Percentiles rank a stretch among this genome's conserved stretches.
Conservation (phyloP, 2,329 filamentous ascomycete genomes). For the Pleomassaria siparia region DNA sequence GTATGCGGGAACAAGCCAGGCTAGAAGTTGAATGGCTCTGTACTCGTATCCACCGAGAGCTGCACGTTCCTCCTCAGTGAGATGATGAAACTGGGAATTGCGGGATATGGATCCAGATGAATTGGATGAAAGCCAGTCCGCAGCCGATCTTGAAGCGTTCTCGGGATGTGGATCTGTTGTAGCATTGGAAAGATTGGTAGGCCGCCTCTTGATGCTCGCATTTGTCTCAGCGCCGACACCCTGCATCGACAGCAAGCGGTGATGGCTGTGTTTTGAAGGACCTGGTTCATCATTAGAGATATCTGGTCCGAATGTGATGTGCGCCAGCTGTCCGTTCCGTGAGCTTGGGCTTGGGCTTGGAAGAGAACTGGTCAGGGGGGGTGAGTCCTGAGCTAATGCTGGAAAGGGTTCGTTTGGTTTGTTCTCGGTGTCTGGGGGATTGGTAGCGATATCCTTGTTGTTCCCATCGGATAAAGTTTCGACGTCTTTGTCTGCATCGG, state of each 20-base stretch:
- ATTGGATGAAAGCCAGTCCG: slow-evolving; percentile 16
- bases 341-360: background rate
- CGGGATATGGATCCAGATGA: slow-evolving; percentile 28
- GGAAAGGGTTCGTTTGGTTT: background rate
- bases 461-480: background rate
- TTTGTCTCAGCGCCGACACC: slow-evolving; percentile 39
- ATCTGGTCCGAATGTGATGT: slow-evolving; percentile 34
- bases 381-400: background rate
- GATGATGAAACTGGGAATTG: slow-evolving; percentile 54
- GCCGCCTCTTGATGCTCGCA: slow-evolving; percentile 24
- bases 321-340: slow-evolving; percentile 11
- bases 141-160: slow-evolving; percentile 5
- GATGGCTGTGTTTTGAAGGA: slow-evolving; percentile 11
- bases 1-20: slow-evolving; percentile 63
- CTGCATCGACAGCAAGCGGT: slow-evolving; percentile 31
- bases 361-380: background rate
- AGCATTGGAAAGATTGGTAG: slow-evolving; percentile 3
- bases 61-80: slow-evolving; percentile 57
- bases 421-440: background rate
- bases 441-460: background rate
- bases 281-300: slow-evolving; percentile 14
- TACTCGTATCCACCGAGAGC: slow-evolving; percentile 66
- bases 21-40: slow-evolving; percentile 61
- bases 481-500: background rate
- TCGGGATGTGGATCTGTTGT: slow-evolving; percentile 16